Base-by-base conservation (phyloP, 2,329 filamentous ascomycete genomes). In the Alternaria ethzedia region DNA sequence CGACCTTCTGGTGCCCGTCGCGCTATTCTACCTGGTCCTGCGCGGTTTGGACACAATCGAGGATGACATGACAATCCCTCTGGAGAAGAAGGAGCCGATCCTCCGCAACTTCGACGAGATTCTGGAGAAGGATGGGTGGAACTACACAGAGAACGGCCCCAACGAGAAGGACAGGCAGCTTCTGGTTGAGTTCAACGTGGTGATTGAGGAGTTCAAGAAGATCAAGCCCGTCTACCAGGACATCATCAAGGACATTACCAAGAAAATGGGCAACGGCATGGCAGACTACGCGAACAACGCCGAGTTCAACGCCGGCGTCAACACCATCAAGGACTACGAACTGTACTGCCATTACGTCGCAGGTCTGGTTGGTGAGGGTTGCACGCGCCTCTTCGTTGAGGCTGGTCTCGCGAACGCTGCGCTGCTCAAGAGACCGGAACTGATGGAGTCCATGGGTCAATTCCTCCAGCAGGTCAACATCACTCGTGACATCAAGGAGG, bases 391-490 rank as follows among this genome's bases (percentile, higher is more conserved):
- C 21, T 98, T 99, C 70, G 93, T 98, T 49, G 90, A 93, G 78
- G 91, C 91, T 54, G 88, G 91, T 65, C 90, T 97, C 61, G 96
- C 93, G 64, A 97, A 97, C 79, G 91, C 92, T 3, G 91, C 90
- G 60, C 86, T 99, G 55, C 83, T 95, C 56, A 87, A 94, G 67
- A 89, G 93, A 55, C 89, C 91, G 32, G 85, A 93, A 65, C 87
- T 99, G 54, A 92, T 93, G 72, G 94, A 97, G 82, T 95, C 93
- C 47, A 99, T 99, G 96, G 96, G 93, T 23, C 91, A 97, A 71
- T 97, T 99, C 82, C 84, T 99, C 65, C 96, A 99, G 78, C 97
- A 99, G 85, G 97, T 94, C 69, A 99, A 99, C 85, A 97, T 99
- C 79, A 97, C 98, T 77, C 93, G 96, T 77, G 96, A 99, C 79